A percentile compares a stretch with the other conserved stretches of the same genome.
These are phyloP conservation scores for Cladosporium sp. DNA, from an alignment of 2,329 filamentous ascomycete genomes.

Conservation along the genomic window DNA sequence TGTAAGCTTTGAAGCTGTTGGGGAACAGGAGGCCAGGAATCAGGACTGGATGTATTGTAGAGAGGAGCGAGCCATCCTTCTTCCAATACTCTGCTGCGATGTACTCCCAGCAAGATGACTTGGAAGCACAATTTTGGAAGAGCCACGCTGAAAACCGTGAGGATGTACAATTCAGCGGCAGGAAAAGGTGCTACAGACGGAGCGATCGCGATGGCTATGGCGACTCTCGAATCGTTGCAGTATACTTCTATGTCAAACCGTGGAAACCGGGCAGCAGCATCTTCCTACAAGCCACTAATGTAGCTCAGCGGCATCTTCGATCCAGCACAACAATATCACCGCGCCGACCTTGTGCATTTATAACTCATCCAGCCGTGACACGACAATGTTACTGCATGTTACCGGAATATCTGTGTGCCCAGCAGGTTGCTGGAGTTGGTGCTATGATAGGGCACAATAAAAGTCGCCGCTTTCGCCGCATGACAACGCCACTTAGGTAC, in stretches of 20 bases:
- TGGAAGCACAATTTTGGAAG: neutral
- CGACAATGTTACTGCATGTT: neutral
- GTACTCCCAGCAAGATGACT: too few relatives aligned
- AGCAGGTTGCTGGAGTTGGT: neutral
- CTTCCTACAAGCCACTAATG: neutral
- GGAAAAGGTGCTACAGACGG: neutral
- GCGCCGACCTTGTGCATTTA: neutral
- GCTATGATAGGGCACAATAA: neutral
- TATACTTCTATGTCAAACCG: neutral
- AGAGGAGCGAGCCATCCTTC: neutral
- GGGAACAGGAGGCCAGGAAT: neutral
- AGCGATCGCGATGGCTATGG: neutral
- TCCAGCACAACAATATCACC: neutral
- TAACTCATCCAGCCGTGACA: neutral
- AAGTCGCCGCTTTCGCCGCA: neutral
- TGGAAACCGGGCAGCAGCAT: neutral
- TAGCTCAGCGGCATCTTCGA: neutral
- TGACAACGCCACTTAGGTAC: neutral
- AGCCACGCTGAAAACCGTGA: neutral
- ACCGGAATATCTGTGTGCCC: neutral
- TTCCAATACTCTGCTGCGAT: neutral
- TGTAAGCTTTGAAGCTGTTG: neutral
- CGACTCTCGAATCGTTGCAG: neutral
- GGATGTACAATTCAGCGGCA: neutral
- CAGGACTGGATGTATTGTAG: slow-evolving; percentile 9